A percentile compares a stretch with the other conserved stretches of the same genome.
These are phyloP conservation scores for Panicum hallii DNA, from an alignment of 202 grass and related monocot species.

Conservation along the genomic window DNA sequence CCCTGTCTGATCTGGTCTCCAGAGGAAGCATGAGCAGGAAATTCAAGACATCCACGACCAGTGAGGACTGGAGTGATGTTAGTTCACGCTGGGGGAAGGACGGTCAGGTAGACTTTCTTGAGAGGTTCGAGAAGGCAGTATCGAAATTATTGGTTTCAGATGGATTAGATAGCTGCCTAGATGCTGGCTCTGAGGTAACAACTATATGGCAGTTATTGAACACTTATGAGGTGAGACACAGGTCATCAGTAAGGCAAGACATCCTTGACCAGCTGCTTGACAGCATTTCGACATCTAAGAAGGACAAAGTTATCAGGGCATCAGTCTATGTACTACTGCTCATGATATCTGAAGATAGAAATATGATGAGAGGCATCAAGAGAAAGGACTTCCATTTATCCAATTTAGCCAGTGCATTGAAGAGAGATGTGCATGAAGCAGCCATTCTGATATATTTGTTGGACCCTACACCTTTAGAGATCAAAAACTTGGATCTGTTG, in stretches of 20 bases:
- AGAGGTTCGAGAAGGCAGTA: constrained; percentile 84
- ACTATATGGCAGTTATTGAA: constrained; percentile 86
- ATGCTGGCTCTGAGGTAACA: constrained; percentile 78
- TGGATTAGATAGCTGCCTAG: constrained; percentile 56
- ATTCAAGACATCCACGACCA: constrained; percentile 67
- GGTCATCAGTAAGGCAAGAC: constrained; percentile 64
- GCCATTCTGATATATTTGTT: constrained; percentile 95
- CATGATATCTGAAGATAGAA: constrained; percentile 96
- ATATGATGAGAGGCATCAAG: constrained; percentile 89
- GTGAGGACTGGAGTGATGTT: constrained; percentile 74
- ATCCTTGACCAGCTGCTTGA: constrained; percentile 88
- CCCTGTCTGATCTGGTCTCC: constrained; percentile 64
- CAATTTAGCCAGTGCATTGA: constrained; percentile 82
- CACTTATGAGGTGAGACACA: constrained; percentile 64
- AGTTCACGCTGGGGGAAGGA: constrained; percentile 72
- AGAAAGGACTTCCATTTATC: constrained; percentile 78
- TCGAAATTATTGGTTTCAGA: constrained; percentile 69
- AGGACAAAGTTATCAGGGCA: constrained; percentile 80
- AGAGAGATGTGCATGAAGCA: constrained; percentile 90
- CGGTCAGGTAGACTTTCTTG: constrained; percentile 69
- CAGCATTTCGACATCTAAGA: constrained; percentile 83
- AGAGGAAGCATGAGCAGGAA: constrained; percentile 77
- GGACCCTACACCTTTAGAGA: constrained; percentile 87
- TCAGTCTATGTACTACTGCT: constrained; percentile 80
- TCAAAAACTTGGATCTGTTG: constrained; percentile 83